Conservation (phyloP, 495 filamentous ascomycete species). For the Penicillium steckii region DNA sequence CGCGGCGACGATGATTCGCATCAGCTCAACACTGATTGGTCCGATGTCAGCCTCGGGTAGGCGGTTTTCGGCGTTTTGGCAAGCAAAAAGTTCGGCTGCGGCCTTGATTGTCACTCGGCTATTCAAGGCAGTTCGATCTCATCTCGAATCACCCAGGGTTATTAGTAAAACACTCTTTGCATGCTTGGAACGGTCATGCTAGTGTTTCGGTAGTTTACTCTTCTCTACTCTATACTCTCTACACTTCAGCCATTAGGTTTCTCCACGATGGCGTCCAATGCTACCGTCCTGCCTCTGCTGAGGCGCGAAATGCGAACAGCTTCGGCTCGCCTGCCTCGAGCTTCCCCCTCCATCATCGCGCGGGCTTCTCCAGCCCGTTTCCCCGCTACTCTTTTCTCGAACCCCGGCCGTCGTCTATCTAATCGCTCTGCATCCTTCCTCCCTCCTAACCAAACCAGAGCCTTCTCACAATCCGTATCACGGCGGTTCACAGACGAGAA, state of each 20-base stretch:
- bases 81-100: slow-evolving; percentile 6
- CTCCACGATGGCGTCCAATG: slow-evolving; percentile 41
- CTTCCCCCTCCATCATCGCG: slow-evolving; percentile 27
- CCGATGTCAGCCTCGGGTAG: slow-evolving; percentile 27
- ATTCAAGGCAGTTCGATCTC: slow-evolving; percentile 19
- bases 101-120: slow-evolving; percentile 16
- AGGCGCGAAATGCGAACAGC: slow-evolving; percentile 40
- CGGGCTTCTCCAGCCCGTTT: slow-evolving; percentile 20
- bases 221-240: too few relatives aligned
- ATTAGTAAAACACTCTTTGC: slow-evolving; percentile 9
- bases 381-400: slow-evolving; percentile 21
- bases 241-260: neutral
- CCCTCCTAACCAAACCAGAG: slow-evolving; percentile 30
- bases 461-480: slow-evolving; percentile 50
- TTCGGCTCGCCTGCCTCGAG: slow-evolving; percentile 28
- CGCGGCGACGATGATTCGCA: slow-evolving; percentile 21
- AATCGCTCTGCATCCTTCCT: slow-evolving; percentile 25
- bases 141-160: neutral
- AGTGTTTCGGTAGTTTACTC: neutral
- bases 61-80: slow-evolving; percentile 31
- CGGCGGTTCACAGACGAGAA: slow-evolving; percentile 53
- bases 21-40: slow-evolving; percentile 32
- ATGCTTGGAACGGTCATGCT: neutral
- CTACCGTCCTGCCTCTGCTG: slow-evolving; percentile 42
- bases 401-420: slow-evolving; percentile 18